Percentiles rank a stretch among this genome's conserved stretches.
Conservation (phyloP, 306 rosid genomes). For the Luffa acutangula region DNA sequence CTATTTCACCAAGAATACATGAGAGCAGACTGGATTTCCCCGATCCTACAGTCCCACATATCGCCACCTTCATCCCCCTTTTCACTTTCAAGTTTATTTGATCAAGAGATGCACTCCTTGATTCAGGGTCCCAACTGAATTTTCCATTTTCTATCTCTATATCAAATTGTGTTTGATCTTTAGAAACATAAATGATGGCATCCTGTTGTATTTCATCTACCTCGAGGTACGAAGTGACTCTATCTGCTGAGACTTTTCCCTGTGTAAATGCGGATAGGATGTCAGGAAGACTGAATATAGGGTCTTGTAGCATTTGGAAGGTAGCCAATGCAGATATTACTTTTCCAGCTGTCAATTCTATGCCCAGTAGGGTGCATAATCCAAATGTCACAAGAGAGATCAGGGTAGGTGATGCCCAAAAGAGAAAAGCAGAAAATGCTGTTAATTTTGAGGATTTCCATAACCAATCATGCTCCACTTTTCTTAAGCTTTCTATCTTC, state of each 20-base stretch:
- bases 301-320: constrained; percentile 80
- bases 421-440: constrained; percentile 47
- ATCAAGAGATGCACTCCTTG: constrained; percentile 49
- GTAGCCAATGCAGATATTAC: constrained; percentile 86
- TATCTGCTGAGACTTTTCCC: constrained; percentile 78
- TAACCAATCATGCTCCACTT: constrained; percentile 49
- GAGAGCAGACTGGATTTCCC: constrained; percentile 84
- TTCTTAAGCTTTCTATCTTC: constrained; percentile 48
- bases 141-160: constrained; percentile 56
- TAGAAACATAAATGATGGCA: constrained; percentile 41
- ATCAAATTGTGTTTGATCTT: constrained; percentile 44
- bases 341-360: constrained; percentile 78
- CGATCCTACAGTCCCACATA: constrained; percentile 89
- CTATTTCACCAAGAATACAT: constrained; percentile 67
- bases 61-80: constrained; percentile 90
- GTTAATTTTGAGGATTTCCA: constrained; percentile 47
- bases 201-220: constrained; percentile 74
- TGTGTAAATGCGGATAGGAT: constrained; percentile 67
- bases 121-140: constrained; percentile 66
- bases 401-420: constrained; percentile 91
- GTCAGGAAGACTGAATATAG: constrained; percentile 79
- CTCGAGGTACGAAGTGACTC: constrained; percentile 62
- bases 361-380: constrained; percentile 63
- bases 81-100: constrained; percentile 55
- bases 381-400: constrained; percentile 76